These are phyloP conservation scores for Auricularia heimuer DNA, from an alignment of 768 basidiomycete species.

Conservation along the genomic window DNA sequence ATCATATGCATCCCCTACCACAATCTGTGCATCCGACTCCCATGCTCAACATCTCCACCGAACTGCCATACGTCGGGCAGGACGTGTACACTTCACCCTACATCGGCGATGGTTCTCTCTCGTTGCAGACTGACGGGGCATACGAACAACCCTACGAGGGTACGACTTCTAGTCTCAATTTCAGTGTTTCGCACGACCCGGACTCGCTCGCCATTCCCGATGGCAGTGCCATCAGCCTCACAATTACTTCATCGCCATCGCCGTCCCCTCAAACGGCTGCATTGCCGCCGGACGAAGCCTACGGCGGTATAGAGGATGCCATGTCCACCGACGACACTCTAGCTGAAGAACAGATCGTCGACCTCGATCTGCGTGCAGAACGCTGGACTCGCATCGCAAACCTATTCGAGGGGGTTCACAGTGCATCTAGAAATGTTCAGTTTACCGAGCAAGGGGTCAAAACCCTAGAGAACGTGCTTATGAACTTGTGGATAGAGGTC, in stretches of 20 bases:
- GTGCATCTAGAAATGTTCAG: not conserved
- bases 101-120: not conserved
- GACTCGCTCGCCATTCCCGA: not conserved
- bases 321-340: not conserved
- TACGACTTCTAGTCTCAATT: not conserved
- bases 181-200: not conserved
- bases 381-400: not conserved
- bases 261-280: not conserved
- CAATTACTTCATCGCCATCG: not conserved
- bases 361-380: not conserved
- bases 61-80: not conserved
- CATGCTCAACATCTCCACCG: not conserved
- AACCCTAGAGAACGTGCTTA: not conserved
- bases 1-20: not conserved
- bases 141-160: not conserved
- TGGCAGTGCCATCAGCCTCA: not conserved
- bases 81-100: not conserved
- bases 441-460: not conserved
- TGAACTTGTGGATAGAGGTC: not conserved
- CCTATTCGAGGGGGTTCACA: not conserved
- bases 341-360: not conserved
- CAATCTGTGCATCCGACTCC: not conserved
- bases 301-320: not conserved
- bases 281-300: not conserved
- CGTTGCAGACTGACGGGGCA: not conserved